Percentiles rank a stretch among this genome's conserved stretches.
Conservation (phyloP, 2,329 filamentous ascomycete species). For the Westerdykella sp. region DNA sequence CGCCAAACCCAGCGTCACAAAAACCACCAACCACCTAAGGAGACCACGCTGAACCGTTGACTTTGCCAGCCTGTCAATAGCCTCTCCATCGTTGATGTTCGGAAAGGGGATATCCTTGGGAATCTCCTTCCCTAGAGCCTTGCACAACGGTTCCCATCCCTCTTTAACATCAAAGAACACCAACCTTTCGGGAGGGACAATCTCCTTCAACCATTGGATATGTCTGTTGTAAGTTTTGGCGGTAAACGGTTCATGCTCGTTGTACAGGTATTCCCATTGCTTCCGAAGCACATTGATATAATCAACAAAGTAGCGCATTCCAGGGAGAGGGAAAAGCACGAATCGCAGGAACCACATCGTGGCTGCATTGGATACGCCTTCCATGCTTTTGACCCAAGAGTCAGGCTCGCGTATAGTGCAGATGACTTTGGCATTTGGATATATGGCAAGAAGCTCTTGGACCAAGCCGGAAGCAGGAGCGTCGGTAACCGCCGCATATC, state of each 20-base stretch:
- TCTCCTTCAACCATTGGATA: constrained; percentile 11
- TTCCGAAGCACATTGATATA: constrained; percentile 11
- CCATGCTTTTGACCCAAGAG: constrained; percentile 19
- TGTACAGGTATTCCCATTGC: constrained; percentile 10
- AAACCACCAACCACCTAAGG: constrained; percentile 29
- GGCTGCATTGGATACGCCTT: constrained; percentile 3
- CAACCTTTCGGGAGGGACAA: constrained; percentile 12
- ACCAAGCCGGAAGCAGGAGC: constrained; percentile 40
- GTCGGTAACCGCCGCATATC: constrained; percentile 46
- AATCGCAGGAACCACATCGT: constrained; percentile 14
- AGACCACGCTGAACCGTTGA: constrained; percentile 11
- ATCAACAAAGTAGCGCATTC: constrained; percentile 14
- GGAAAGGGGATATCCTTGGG: constrained; percentile 12
- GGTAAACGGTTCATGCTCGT: constrained; percentile 3
- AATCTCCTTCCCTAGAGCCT: constrained; percentile 11
- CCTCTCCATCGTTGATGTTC: constrained; percentile 18
- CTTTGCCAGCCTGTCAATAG: constrained; percentile 15
- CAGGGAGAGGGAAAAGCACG: constrained; percentile 15
- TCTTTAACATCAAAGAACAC: constrained; percentile 17
- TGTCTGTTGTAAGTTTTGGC: constrained; percentile 7
- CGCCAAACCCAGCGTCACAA: constrained; percentile 7
- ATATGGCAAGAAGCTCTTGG: constrained; percentile 44
- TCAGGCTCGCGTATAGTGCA: constrained; percentile 19
- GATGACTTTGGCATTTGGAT: constrained; percentile 47
- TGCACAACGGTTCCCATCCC: constrained; percentile 17